phyloP scores from a whole-genome alignment of 2,329 filamentous ascomycete genomes.

The Diaporthe batatas region DNA sequence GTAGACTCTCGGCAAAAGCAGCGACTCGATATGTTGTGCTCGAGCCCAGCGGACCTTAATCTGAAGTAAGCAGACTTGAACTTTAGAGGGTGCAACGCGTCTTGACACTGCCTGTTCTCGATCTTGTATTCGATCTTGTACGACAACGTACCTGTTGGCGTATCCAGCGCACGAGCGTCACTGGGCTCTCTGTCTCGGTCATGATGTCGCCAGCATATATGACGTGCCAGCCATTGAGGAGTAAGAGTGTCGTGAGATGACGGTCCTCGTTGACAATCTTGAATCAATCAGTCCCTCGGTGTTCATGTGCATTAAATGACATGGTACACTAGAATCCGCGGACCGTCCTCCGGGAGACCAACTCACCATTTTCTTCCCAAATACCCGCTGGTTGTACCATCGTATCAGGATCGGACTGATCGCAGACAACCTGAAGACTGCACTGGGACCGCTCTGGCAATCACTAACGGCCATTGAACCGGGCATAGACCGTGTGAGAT shows the following conservation, averaged over 20 bases:
- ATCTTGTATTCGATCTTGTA: background rate
- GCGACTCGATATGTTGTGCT: constrained; percentile 53
- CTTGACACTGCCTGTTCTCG: background rate
- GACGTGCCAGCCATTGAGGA: constrained; percentile 52
- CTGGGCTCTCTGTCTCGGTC: constrained; percentile 53
- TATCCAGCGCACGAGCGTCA: constrained; percentile 51
- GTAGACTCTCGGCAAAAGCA: constrained; percentile 52
- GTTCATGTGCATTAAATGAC: too few relatives aligned
- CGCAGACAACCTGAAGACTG: constrained; percentile 51
- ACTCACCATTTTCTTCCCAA: constrained; percentile 50
- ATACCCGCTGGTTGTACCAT: constrained; percentile 54
- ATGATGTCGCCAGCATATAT: constrained; percentile 52
- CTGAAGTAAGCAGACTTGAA: background rate
- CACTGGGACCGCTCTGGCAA: constrained; percentile 54
- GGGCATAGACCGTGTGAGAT: constrained; percentile 50
- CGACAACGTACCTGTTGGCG: constrained; percentile 52
- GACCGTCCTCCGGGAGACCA: background rate
- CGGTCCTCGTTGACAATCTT: constrained; percentile 54
- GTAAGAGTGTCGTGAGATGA: constrained; percentile 53
- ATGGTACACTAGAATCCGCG: too few relatives aligned
- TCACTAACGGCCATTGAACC: constrained; percentile 47
- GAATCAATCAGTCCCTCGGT: too few relatives aligned
- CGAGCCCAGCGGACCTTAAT: constrained; percentile 48
- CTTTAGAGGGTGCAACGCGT: background rate
- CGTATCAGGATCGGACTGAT: constrained; percentile 50